phyloP scores from a whole-genome alignment of 352 stramenopile genomes.

The Phytophthora uliginosa region DNA sequence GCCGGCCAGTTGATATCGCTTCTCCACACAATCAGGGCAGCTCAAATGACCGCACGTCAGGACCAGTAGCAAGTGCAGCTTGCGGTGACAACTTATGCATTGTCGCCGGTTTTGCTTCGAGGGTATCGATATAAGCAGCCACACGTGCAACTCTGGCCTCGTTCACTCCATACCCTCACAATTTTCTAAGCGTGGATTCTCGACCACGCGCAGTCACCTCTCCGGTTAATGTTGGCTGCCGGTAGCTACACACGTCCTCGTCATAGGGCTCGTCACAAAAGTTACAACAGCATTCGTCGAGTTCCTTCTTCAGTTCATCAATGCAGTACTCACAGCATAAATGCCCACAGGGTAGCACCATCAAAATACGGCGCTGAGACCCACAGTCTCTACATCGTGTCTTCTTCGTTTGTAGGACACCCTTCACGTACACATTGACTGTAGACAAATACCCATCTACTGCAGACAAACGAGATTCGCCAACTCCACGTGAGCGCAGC shows the following conservation, averaged over 20 bases:
- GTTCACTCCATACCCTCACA: constrained; percentile 38
- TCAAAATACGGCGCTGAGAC: constrained; percentile 76
- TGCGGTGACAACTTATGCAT: constrained; percentile 79
- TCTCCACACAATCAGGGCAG: constrained; percentile 93
- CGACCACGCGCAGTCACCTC: constrained; percentile 26
- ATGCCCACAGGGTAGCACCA: constrained; percentile 92
- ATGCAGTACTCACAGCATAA: constrained; percentile 94
- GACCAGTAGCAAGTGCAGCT: constrained; percentile 88
- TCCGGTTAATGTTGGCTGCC: constrained; percentile 30
- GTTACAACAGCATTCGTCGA: constrained; percentile 10
- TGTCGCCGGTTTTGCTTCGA: constrained; percentile 38
- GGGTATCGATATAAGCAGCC: constrained; percentile 57
- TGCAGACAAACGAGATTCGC: constrained; percentile 29
- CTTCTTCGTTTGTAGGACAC: constrained; percentile 30
- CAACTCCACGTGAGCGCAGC: constrained; percentile 34
- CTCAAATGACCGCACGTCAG: constrained; percentile 91
- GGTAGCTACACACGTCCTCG: constrained; percentile 27
- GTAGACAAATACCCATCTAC: constrained; percentile 17
- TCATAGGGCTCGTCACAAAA: constrained; percentile 24
- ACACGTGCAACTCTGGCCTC: constrained; percentile 32
- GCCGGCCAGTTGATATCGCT: constrained; percentile 50
- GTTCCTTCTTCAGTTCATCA: constrained; percentile 47
- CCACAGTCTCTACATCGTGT: constrained; percentile 78
- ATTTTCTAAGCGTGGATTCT: constrained; percentile 59
- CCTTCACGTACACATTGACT: constrained; percentile 46